phyloP scores from a whole-genome alignment of 805 yeast species.

The Candida broadrunensis region DNA sequence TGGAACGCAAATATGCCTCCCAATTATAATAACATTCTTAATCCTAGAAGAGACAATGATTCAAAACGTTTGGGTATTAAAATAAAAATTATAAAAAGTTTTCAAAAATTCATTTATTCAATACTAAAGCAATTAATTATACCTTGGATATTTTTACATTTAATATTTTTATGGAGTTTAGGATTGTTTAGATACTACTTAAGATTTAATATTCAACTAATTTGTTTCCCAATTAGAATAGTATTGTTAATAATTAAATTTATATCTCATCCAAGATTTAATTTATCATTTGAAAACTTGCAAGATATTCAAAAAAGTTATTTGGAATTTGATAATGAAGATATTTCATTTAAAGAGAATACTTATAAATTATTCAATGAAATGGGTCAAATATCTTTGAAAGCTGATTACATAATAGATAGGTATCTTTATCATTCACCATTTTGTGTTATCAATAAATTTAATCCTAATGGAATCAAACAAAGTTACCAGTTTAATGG shows the following conservation, averaged over 20 bases:
- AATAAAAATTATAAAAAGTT: no score
- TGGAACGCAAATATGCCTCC: slow-evolving; percentile 6
- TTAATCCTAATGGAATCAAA: slow-evolving; percentile 10
- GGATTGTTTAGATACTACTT: not conserved
- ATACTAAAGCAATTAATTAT: not conserved
- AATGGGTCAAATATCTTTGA: not conserved
- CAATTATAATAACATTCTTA: slow-evolving; percentile 2
- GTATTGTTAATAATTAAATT: not conserved
- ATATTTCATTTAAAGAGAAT: no score
- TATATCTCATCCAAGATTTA: not conserved
- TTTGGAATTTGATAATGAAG: not conserved
- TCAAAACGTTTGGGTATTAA: no score
- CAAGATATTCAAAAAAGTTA: no score
- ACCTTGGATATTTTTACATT: not conserved
- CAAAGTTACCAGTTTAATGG: slow-evolving; percentile 12
- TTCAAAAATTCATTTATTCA: no score
- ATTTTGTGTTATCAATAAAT: slow-evolving; percentile 18
- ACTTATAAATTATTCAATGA: no score
- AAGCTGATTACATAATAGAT: slow-evolving; percentile 36
- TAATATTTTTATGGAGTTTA: not conserved
- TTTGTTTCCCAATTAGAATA: not conserved
- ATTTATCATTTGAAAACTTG: no score
- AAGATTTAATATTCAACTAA: not conserved
- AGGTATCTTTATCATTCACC: slow-evolving; percentile 36
- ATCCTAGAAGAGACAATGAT: slow-evolving; percentile 1